Conservation (phyloP, 805 yeast genomes). For the Kuraishia cidri region DNA sequence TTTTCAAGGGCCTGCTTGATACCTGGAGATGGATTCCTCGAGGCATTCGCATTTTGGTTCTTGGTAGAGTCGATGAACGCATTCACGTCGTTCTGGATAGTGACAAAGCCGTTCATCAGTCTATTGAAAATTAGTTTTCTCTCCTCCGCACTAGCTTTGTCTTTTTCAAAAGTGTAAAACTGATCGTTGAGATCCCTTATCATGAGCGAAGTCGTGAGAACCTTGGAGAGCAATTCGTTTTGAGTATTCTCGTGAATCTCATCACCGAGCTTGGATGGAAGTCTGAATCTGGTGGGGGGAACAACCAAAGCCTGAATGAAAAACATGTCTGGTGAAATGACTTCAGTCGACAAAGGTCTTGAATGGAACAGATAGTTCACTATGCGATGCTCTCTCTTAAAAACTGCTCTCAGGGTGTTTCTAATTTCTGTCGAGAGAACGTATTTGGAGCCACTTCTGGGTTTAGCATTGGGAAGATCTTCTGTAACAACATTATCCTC, state of each 20-base stretch:
- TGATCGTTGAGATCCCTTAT: constrained; percentile 89
- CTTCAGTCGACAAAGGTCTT: constrained; percentile 47
- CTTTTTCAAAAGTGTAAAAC: constrained; percentile 55
- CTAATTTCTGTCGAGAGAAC: constrained; percentile 83
- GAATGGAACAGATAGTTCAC: constrained; percentile 74
- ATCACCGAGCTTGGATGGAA: constrained; percentile 96
- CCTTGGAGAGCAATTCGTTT: constrained; percentile 76
- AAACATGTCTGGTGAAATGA: constrained; percentile 69
- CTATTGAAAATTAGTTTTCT: constrained; percentile 75
- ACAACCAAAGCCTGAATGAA: constrained; percentile 84
- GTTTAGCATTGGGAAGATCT: constrained; percentile 42
- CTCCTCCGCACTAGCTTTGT: constrained; percentile 54
- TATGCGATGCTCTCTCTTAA: constrained; percentile 61
- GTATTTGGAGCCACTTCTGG: constrained; percentile 71
- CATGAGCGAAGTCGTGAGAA: constrained; percentile 69
- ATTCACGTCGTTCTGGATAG: constrained; percentile 91
- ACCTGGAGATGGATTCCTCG: constrained; percentile 82
- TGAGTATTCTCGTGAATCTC: constrained; percentile 92
- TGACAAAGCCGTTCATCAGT: constrained; percentile 92
- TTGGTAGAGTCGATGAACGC: constrained; percentile 89
- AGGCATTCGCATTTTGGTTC: constrained; percentile 63
- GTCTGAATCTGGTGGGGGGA: constrained; percentile 93
- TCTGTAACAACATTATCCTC: constrained; percentile 13
- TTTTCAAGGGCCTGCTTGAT: constrained; percentile 95
- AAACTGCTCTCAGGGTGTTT: constrained; percentile 67